A percentile compares a stretch with the other conserved stretches of the same genome.
phyloP scores from a whole-genome alignment of 2,329 filamentous ascomycete species.

The Pseudocercospora fijiensis region DNA sequence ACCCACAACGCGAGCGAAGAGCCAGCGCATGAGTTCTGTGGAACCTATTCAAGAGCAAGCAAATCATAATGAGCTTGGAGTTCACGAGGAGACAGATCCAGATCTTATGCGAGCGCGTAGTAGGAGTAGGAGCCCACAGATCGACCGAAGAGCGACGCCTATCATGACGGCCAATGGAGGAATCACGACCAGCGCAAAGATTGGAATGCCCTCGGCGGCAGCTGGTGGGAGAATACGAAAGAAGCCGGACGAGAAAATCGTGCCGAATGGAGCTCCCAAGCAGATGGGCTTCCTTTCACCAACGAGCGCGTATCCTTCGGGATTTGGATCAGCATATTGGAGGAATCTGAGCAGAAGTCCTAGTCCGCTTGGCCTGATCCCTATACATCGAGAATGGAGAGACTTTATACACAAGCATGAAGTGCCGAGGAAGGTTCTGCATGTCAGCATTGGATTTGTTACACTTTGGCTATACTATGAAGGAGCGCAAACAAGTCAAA shows the following conservation, averaged over 20 bases:
- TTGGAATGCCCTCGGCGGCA: constrained; percentile 13
- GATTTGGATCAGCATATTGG: constrained; percentile 75
- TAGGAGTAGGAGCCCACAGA: constrained; percentile 67
- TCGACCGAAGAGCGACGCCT: constrained; percentile 34
- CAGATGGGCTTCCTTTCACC: constrained; percentile 36
- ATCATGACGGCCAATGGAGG: constrained; percentile 29
- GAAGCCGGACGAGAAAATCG: constrained; percentile 34
- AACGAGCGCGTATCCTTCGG: constrained; percentile 41
- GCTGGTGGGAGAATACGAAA: constrained; percentile 28
- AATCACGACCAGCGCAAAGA: constrained; percentile 23
- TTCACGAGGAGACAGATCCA: constrained; percentile 46
- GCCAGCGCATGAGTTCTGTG: constrained; percentile 61
- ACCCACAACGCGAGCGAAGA: constrained; percentile 74
- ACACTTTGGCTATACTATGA: constrained; percentile 81
- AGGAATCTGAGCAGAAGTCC: constrained; percentile 87
- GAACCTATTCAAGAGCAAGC: constrained; percentile 61
- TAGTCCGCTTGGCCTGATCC: constrained; percentile 88
- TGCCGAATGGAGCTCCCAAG: constrained; percentile 27
- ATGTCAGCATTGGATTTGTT: constrained; percentile 95
- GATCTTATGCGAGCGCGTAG: constrained; percentile 61
- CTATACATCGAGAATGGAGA: constrained; percentile 89
- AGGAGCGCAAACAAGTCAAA: constrained; percentile 71
- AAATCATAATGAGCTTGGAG: constrained; percentile 20
- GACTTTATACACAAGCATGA: constrained; percentile 92
- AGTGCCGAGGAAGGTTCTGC: constrained; percentile 87